Evolutionary conservation across 2,329 filamentous ascomycete genomes (phyloP).

Genomic region (Hymenoscyphus salicellus): DNA sequence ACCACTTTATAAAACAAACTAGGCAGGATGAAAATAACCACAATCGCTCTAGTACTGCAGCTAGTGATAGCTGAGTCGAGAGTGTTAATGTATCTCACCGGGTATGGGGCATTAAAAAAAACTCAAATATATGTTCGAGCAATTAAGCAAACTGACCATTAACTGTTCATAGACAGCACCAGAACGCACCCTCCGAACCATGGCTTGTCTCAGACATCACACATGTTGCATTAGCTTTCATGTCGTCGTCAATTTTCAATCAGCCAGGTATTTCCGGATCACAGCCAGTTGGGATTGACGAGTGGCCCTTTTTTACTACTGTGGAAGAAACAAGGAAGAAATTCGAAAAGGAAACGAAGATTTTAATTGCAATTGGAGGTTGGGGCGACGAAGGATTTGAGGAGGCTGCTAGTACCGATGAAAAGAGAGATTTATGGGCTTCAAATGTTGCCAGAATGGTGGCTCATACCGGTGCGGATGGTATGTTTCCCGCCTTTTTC

Average conservation of each 20-base stretch:
- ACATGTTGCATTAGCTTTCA: conserved; percentile 58
- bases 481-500: conserved; percentile 30
- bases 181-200: conserved; percentile 15
- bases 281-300: background rate
- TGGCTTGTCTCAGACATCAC: conserved; percentile 44
- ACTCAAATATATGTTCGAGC: background rate
- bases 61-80: background rate
- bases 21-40: background rate
- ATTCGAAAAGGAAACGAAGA: conserved; percentile 53
- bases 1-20: background rate
- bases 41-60: background rate
- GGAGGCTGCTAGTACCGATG: conserved; percentile 50
- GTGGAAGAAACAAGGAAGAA: conserved; percentile 39
- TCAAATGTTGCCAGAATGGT: conserved; percentile 64
- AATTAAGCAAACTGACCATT: background rate
- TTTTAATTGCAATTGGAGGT: conserved; percentile 70
- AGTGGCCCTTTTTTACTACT: conserved; percentile 51
- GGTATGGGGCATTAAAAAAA: background rate
- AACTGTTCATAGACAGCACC: conserved; percentile 33
- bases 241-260: conserved; percentile 53
- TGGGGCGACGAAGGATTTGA: conserved; percentile 70
- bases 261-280: conserved; percentile 17
- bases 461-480: conserved; percentile 60
- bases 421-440: conserved; percentile 57
- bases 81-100: conserved; percentile 11